phyloP scores from a whole-genome alignment of 2,329 filamentous ascomycete genomes.

The Hypoxylon sp. region DNA sequence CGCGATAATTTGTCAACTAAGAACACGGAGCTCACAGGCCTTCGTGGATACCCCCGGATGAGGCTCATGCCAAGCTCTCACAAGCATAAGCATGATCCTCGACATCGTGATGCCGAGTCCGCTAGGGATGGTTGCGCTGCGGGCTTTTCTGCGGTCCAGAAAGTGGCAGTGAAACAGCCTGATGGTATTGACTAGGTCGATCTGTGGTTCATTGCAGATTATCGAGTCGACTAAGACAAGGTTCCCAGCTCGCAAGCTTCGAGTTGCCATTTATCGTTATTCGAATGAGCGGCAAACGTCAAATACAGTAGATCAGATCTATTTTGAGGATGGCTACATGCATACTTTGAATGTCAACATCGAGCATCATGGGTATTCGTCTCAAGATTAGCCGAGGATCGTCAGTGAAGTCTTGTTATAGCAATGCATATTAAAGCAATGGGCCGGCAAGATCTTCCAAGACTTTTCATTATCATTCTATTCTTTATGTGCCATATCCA shows the following conservation, averaged over 20 bases:
- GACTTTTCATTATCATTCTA: constrained; percentile 40
- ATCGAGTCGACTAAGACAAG: constrained; percentile 34
- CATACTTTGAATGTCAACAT: constrained; percentile 26
- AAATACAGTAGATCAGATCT: constrained; percentile 40
- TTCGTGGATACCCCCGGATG: constrained; percentile 25
- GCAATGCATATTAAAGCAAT: constrained; percentile 52
- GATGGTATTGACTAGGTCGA: constrained; percentile 24
- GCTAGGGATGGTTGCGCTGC: constrained; percentile 35
- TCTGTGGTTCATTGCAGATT: constrained; percentile 33
- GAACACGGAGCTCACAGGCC: constrained; percentile 18
- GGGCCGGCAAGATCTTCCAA: constrained; percentile 42
- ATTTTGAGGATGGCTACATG: constrained; percentile 29
- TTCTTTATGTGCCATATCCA: constrained; percentile 35
- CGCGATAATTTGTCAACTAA: constrained; percentile 20
- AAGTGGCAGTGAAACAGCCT: constrained; percentile 38
- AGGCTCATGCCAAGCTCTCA: constrained; percentile 43
- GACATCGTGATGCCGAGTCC: constrained; percentile 29
- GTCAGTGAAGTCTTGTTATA: constrained; percentile 44
- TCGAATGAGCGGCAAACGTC: constrained; percentile 13
- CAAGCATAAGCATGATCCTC: constrained; percentile 36
- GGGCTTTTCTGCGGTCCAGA: constrained; percentile 20
- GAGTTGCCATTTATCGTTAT: constrained; percentile 31
- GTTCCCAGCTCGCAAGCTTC: constrained; percentile 34
- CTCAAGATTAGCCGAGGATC: constrained; percentile 43
- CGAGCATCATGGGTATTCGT: constrained; percentile 38